A percentile compares a stretch with the other conserved stretches of the same genome.
phyloP scores from a whole-genome alignment of 1,139 yeast species.

The Suhomyces bokatorum region DNA sequence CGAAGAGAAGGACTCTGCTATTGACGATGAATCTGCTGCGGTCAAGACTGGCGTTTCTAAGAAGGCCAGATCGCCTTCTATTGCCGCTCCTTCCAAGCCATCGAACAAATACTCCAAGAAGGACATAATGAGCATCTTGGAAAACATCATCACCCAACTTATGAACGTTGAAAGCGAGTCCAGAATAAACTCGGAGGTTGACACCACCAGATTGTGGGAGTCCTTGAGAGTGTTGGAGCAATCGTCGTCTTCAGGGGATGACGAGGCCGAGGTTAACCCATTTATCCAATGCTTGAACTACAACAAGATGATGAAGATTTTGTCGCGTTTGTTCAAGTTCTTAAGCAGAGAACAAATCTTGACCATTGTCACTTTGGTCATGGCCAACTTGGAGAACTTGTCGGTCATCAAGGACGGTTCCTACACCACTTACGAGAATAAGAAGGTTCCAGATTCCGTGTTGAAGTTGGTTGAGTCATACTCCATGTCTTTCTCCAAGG shows the following conservation, averaged over 20 bases:
- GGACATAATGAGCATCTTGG: slow-evolving; percentile 60
- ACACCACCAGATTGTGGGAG: slow-evolving; percentile 70
- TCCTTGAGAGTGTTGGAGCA: slow-evolving; percentile 67
- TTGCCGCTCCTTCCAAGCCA: slow-evolving; percentile 30
- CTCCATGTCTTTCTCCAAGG: slow-evolving; percentile 80
- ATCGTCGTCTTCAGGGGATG: slow-evolving; percentile 46
- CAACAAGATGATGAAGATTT: slow-evolving; percentile 85
- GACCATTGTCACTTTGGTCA: slow-evolving; percentile 74
- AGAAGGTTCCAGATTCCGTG: slow-evolving; percentile 54
- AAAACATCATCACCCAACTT: slow-evolving; percentile 74
- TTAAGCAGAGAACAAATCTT: slow-evolving; percentile 75
- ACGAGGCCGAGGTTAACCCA: slow-evolving; percentile 60
- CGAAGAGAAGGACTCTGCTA: slow-evolving; percentile 22
- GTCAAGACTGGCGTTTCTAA: slow-evolving; percentile 16
- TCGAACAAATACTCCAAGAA: slow-evolving; percentile 40
- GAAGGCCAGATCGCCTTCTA: slow-evolving; percentile 25
- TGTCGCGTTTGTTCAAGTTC: slow-evolving; percentile 87
- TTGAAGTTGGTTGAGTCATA: slow-evolving; percentile 75
- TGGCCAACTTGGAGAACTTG: slow-evolving; percentile 79
- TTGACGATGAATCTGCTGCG: slow-evolving; percentile 1
- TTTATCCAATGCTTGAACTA: slow-evolving; percentile 82
- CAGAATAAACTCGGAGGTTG: slow-evolving; percentile 60
- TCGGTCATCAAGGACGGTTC: slow-evolving; percentile 79
- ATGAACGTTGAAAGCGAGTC: slow-evolving; percentile 82
- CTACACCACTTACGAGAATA: slow-evolving; percentile 61